phyloP scores from a whole-genome alignment of 2,329 filamentous ascomycete genomes.

The Hortaea werneckii region DNA sequence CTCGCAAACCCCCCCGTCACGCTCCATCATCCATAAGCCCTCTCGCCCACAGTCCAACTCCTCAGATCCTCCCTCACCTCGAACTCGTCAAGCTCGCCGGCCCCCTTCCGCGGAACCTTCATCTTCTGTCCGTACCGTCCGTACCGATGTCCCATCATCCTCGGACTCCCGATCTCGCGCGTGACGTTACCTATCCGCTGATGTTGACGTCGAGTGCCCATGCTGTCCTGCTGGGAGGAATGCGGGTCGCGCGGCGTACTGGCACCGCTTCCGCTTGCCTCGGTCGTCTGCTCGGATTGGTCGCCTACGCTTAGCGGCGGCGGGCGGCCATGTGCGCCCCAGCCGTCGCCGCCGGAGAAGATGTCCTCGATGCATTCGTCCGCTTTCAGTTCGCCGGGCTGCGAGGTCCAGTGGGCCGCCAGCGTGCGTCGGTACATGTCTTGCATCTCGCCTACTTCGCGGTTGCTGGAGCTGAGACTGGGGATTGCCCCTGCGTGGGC shows the following conservation, averaged over 20 bases:
- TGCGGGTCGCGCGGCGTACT: slow-evolving; percentile 2
- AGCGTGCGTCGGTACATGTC: slow-evolving; percentile 88
- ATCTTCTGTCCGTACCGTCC: slow-evolving; percentile 31
- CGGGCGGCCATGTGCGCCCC: slow-evolving; percentile 41
- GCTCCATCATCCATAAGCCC: slow-evolving; percentile 1
- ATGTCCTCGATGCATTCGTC: slow-evolving; percentile 94
- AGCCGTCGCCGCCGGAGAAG: slow-evolving; percentile 80
- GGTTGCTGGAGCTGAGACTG: slow-evolving; percentile 54
- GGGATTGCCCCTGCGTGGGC: slow-evolving; percentile 20
- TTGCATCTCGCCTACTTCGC: slow-evolving; percentile 73
- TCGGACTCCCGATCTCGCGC: neutral
- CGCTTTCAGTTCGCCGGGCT: slow-evolving; percentile 69
- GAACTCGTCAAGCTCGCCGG: slow-evolving; percentile 39
- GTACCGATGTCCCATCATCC: slow-evolving; percentile 20
- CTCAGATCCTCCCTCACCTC: slow-evolving; percentile 38
- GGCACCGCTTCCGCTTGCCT: slow-evolving; percentile 10
- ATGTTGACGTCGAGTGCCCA: neutral
- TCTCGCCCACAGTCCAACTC: slow-evolving; percentile 32
- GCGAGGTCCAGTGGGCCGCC: slow-evolving; percentile 76
- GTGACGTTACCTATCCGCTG: neutral
- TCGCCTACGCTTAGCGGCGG: slow-evolving; percentile 21
- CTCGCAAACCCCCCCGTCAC: too few species aligned
- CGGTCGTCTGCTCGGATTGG: neutral
- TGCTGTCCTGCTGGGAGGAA: slow-evolving; percentile 3
- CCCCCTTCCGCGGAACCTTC: slow-evolving; percentile 22